A percentile compares a stretch with the other conserved stretches of the same genome.
These are phyloP conservation scores for Sugiyamaella grinbergsii DNA, from an alignment of 1,139 yeast genomes.

Conservation along the genomic window DNA sequence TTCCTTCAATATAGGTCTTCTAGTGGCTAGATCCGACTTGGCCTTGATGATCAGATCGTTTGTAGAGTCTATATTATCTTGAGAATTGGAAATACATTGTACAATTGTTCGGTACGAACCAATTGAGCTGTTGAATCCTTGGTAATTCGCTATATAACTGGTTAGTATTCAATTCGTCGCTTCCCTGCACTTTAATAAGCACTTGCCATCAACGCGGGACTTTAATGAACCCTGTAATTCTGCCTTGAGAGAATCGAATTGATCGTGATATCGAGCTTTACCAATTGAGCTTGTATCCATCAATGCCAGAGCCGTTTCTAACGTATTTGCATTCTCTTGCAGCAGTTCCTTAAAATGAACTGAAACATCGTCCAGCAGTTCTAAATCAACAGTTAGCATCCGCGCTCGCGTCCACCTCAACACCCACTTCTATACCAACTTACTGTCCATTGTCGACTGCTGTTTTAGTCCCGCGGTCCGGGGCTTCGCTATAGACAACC, in stretches of 20 bases:
- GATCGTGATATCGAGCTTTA: conserved; percentile 63
- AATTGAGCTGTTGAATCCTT: conserved; percentile 78
- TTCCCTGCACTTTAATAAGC: not conserved
- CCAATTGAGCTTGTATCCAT: conserved; percentile 89
- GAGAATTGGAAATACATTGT: conserved; percentile 58
- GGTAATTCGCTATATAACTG: conserved; percentile 54
- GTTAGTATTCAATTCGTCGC: conserved; percentile 3
- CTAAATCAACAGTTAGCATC: conserved; percentile 22
- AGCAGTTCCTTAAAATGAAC: conserved; percentile 43
- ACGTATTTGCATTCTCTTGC: conserved; percentile 63
- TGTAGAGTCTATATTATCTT: conserved; percentile 54
- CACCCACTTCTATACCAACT: too few species aligned
- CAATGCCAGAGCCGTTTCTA: conserved; percentile 78
- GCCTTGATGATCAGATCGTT: conserved; percentile 53
- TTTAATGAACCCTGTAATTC: conserved; percentile 59
- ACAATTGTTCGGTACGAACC: conserved; percentile 72
- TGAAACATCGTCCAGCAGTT: conserved; percentile 29
- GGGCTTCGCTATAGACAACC: conserved; percentile 19
- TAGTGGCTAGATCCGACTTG: conserved; percentile 50
- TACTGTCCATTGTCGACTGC: conserved; percentile 20
- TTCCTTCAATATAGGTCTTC: conserved; percentile 61
- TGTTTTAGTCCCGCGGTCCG: conserved; percentile 1
- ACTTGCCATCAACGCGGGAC: conserved; percentile 62
- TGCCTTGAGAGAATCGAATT: conserved; percentile 60
- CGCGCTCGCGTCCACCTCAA: too few species aligned